These are phyloP conservation scores for Silene conica DNA, from an alignment of 148 eudicot genomes.

Conservation along the genomic window DNA sequence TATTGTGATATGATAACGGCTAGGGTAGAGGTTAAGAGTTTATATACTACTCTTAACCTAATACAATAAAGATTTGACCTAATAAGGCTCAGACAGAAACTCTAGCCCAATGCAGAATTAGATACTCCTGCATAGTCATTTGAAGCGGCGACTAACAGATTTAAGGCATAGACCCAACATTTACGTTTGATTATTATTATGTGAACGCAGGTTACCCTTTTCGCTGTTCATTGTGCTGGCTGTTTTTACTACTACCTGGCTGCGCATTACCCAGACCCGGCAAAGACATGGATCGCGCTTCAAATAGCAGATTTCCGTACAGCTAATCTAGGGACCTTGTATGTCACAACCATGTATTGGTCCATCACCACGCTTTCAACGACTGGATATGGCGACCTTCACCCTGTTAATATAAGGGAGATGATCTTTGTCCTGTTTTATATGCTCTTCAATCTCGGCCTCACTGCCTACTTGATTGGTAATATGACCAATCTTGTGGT, in stretches of 20 bases:
- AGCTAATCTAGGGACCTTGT: slow-evolving; percentile 33
- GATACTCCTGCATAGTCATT: too few relatives aligned
- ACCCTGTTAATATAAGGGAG: slow-evolving; percentile 62
- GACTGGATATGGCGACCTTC: slow-evolving; percentile 84
- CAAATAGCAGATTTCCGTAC: slow-evolving; percentile 29
- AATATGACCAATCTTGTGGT: slow-evolving; percentile 94
- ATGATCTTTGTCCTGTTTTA: slow-evolving; percentile 64
- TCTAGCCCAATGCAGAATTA: too few relatives aligned
- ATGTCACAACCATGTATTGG: slow-evolving; percentile 74
- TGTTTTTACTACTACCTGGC: slow-evolving; percentile 64
- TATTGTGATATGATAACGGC: too few relatives aligned
- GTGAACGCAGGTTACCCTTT: slow-evolving; percentile 62
- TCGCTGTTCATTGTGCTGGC: slow-evolving; percentile 71
- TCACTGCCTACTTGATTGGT: slow-evolving; percentile 75
- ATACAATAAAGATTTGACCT: too few relatives aligned
- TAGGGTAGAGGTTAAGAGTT: too few relatives aligned
- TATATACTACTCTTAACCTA: too few relatives aligned
- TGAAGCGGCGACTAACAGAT: too few relatives aligned
- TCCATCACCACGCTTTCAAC: slow-evolving; percentile 78
- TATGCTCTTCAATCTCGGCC: slow-evolving; percentile 81
- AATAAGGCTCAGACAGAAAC: too few relatives aligned
- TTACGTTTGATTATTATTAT: too few relatives aligned
- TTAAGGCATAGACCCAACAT: too few relatives aligned
- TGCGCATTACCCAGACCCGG: slow-evolving; percentile 39
- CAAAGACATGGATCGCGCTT: slow-evolving; percentile 59